Percentiles rank a stretch among this genome's conserved stretches.
These are phyloP conservation scores for Zasmidium citrigriseum DNA, from an alignment of 2,329 filamentous ascomycete species.

Conservation along the genomic window DNA sequence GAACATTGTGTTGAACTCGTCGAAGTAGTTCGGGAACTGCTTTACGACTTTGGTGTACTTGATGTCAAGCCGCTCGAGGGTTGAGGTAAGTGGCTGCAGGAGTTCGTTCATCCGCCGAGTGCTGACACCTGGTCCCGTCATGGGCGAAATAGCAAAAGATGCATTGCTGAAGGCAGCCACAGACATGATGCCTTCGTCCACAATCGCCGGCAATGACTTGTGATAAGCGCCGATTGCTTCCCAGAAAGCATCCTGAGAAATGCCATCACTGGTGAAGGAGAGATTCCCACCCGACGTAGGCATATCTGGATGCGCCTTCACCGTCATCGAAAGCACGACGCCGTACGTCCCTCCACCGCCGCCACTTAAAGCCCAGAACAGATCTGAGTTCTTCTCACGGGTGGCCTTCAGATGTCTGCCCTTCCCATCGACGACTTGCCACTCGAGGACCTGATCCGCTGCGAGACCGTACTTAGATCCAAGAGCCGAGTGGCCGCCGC, in stretches of 20 bases:
- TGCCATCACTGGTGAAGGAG: conserved; percentile 37
- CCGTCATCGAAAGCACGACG: conserved; percentile 58
- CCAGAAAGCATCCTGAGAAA: conserved; percentile 19
- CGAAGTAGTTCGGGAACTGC: conserved; percentile 7
- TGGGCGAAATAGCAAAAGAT: conserved; percentile 48
- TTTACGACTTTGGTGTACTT: conserved; percentile 27
- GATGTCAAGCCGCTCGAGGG: conserved; percentile 41
- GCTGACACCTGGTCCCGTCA: conserved; percentile 52
- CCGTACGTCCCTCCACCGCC: conserved; percentile 60
- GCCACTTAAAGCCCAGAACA: conserved; percentile 65
- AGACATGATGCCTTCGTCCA: conserved; percentile 53
- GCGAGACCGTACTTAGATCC: conserved; percentile 58
- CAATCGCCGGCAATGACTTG: conserved; percentile 49
- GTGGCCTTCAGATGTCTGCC: conserved; percentile 54
- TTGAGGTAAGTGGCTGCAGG: conserved; percentile 48
- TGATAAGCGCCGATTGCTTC: conserved; percentile 51
- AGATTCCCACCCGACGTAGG: conserved; percentile 49
- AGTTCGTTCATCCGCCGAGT: conserved; percentile 45
- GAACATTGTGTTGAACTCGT: conserved; percentile 9
- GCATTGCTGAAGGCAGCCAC: conserved; percentile 55
- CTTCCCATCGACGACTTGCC: conserved; percentile 48
- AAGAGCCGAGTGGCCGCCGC: conserved; percentile 60
- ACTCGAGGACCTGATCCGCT: conserved; percentile 59
- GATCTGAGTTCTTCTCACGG: conserved; percentile 51
- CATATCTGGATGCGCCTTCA: conserved; percentile 51